A percentile compares a stretch with the other conserved stretches of the same genome.
Conservation (phyloP, 306 rosid genomes). For the Dicorynia guianensis region DNA sequence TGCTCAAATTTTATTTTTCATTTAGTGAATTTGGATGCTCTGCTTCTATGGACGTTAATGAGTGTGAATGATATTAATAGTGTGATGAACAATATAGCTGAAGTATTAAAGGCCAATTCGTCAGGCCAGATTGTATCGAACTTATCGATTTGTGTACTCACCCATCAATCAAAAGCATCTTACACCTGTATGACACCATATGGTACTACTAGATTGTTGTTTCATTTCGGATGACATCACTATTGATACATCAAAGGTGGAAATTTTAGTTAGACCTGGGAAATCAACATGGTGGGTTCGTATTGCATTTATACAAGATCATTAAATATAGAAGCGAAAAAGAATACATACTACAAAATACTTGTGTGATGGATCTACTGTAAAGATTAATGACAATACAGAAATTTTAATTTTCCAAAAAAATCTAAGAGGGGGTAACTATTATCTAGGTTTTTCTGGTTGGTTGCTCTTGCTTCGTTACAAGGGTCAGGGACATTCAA, state of each 20-base stretch:
- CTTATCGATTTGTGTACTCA: neutral
- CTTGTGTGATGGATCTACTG: no score
- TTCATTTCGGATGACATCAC: no score
- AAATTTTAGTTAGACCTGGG: neutral
- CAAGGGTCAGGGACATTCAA: neutral
- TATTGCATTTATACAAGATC: neutral
- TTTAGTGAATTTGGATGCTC: slow-evolving; percentile 3
- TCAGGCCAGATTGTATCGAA: neutral
- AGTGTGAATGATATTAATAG: neutral
- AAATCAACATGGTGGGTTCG: neutral
- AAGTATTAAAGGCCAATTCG: neutral
- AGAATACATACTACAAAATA: neutral
- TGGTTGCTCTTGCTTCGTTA: no score
- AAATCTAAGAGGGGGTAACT: no score
- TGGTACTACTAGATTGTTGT: no score
- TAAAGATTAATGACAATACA: no score
- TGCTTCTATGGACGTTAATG: neutral
- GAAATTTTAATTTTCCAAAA: no score
- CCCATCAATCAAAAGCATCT: neutral
- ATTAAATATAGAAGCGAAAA: neutral
- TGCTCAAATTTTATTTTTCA: neutral
- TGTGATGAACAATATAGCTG: neutral
- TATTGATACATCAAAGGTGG: neutral
- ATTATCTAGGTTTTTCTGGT: no score
- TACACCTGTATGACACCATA: no score